Conservation (phyloP, 345 rosid species). For the Brassica juncea region DNA sequence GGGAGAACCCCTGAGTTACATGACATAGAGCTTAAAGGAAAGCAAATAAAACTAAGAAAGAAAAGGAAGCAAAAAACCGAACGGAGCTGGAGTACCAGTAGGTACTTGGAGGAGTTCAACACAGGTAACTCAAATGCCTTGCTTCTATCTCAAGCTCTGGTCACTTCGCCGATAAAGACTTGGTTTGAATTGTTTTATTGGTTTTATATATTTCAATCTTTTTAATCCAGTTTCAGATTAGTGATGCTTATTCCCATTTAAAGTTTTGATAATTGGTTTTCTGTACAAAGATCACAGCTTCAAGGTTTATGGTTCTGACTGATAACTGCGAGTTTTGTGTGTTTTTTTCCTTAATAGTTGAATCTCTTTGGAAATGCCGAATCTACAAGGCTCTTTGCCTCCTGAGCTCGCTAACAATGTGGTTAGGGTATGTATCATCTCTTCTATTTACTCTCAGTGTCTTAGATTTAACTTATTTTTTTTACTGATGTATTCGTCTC, state of each 20-base stretch:
- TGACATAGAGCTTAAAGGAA: too few species aligned
- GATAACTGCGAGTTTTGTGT: background rate
- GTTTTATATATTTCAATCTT: background rate
- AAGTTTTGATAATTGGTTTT: background rate
- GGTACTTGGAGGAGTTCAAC: too few species aligned
- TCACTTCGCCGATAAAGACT: slow-evolving; percentile 10
- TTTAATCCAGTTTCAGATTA: background rate
- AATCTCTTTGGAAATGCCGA: slow-evolving; percentile 55
- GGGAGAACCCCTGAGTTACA: too few species aligned
- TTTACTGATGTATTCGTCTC: slow-evolving; percentile 15
- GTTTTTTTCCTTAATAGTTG: background rate
- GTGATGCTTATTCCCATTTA: too few species aligned
- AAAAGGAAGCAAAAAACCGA: too few species aligned
- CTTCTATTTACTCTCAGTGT: background rate
- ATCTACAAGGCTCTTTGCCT: slow-evolving; percentile 82
- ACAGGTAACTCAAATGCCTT: background rate
- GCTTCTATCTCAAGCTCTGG: slow-evolving; percentile 11
- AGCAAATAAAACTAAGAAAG: too few species aligned
- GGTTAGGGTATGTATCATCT: slow-evolving; percentile 63
- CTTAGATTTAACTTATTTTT: background rate
- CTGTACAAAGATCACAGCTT: background rate
- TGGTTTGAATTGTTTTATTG: background rate
- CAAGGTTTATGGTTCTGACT: too few species aligned
- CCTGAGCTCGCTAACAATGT: slow-evolving; percentile 94
- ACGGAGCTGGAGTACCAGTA: too few species aligned